phyloP scores from a whole-genome alignment of 164 flowering plant species.

The Malania oleifera region DNA sequence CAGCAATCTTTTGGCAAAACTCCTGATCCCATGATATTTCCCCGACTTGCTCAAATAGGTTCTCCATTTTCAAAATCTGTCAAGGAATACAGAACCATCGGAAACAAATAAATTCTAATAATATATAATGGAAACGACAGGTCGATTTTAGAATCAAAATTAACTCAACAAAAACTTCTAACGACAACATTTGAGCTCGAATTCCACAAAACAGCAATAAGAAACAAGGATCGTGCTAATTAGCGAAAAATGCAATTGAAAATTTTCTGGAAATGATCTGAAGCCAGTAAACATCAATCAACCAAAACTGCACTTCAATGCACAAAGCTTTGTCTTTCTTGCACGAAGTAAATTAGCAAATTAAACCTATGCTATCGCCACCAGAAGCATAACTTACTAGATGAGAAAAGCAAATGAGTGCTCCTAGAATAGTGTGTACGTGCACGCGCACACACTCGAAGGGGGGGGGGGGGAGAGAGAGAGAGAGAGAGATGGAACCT shows the following conservation, averaged over 20 bases:
- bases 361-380: no score
- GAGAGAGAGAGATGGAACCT: neutral
- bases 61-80: slow-evolving; percentile 28
- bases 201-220: no score
- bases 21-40: slow-evolving; percentile 19
- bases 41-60: slow-evolving; percentile 19
- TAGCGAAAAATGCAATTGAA: no score
- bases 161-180: neutral
- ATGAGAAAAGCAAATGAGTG: neutral
- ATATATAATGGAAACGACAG: neutral
- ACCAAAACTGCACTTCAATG: no score
- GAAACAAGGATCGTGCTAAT: no score
- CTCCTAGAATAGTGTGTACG: neutral
- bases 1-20: slow-evolving; percentile 26
- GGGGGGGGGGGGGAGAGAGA: neutral
- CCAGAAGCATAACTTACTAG: neutral
- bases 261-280: no score
- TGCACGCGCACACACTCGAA: neutral
- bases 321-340: no score
- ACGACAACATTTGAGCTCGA: no score
- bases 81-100: neutral
- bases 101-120: neutral
- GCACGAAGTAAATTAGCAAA: no score
- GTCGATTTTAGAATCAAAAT: neutral
- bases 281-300: no score